phyloP scores from a whole-genome alignment of 2,329 filamentous ascomycete species.

The Cadophora sp. region DNA sequence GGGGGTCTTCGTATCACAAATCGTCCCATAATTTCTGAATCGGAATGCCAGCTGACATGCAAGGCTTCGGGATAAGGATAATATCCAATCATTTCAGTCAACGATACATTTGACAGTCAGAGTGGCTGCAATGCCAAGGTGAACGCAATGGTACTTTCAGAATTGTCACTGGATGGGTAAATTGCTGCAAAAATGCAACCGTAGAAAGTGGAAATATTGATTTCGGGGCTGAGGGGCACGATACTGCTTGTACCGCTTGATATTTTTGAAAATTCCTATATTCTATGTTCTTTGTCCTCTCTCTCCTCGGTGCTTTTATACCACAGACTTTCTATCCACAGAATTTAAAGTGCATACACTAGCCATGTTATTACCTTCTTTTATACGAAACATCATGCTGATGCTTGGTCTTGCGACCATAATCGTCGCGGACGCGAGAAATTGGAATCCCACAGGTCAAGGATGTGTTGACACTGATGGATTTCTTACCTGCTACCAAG shows the following conservation, averaged over 20 bases:
- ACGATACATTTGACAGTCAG: not conserved
- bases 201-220: not conserved
- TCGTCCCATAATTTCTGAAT: not conserved
- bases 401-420: not conserved
- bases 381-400: not conserved
- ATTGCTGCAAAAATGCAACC: not conserved
- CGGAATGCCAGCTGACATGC: not conserved
- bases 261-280: too few relatives aligned
- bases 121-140: not conserved
- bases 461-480: slow-evolving; percentile 25
- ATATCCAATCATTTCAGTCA: not conserved
- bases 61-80: not conserved
- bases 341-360: too few relatives aligned
- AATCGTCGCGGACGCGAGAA: slow-evolving; percentile 8
- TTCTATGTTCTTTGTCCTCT: too few relatives aligned
- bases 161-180: not conserved
- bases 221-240: not conserved
- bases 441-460: slow-evolving; percentile 25
- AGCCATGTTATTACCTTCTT: not conserved
- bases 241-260: too few relatives aligned
- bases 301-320: too few relatives aligned
- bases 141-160: not conserved
- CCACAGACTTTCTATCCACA: too few relatives aligned
- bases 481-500: slow-evolving; percentile 21
- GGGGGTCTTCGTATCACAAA: too few relatives aligned